phyloP scores from a whole-genome alignment of 1,139 yeast species.

The Pichia sp. region DNA sequence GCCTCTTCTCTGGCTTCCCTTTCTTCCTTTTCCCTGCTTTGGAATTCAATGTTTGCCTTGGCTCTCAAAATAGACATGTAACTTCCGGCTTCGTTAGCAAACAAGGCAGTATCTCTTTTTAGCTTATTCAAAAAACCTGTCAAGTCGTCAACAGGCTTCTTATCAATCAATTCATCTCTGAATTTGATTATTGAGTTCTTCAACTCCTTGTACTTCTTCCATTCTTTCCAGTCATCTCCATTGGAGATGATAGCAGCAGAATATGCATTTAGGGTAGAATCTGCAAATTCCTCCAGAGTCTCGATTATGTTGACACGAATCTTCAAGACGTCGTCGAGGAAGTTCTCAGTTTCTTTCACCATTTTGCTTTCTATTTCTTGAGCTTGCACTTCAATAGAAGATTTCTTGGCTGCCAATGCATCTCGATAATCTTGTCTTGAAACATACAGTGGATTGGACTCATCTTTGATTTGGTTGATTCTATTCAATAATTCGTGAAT shows the following conservation, averaged over 20 bases:
- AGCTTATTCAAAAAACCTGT: constrained; percentile 53
- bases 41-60: constrained; percentile 76
- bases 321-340: constrained; percentile 42
- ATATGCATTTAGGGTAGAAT: constrained; percentile 55
- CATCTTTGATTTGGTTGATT: constrained; percentile 47
- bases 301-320: constrained; percentile 56
- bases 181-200: constrained; percentile 52
- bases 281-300: constrained; percentile 68
- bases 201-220: constrained; percentile 61
- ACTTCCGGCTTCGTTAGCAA: constrained; percentile 67
- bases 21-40: constrained; percentile 50
- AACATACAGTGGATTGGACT: constrained; percentile 35
- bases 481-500: constrained; percentile 44
- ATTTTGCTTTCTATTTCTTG: constrained; percentile 37
- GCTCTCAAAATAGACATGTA: constrained; percentile 71
- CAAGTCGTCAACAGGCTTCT: constrained; percentile 48
- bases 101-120: constrained; percentile 54
- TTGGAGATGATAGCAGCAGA: constrained; percentile 33
- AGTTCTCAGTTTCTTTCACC: constrained; percentile 34
- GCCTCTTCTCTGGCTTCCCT: constrained; percentile 9
- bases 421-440: constrained; percentile 60
- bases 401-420: constrained; percentile 32
- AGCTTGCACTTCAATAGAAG: constrained; percentile 38
- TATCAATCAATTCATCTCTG: constrained; percentile 50
- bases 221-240: constrained; percentile 50